phyloP scores from a whole-genome alignment of 108 stramenopile species.

The Pseudonitzschia multiseries region DNA sequence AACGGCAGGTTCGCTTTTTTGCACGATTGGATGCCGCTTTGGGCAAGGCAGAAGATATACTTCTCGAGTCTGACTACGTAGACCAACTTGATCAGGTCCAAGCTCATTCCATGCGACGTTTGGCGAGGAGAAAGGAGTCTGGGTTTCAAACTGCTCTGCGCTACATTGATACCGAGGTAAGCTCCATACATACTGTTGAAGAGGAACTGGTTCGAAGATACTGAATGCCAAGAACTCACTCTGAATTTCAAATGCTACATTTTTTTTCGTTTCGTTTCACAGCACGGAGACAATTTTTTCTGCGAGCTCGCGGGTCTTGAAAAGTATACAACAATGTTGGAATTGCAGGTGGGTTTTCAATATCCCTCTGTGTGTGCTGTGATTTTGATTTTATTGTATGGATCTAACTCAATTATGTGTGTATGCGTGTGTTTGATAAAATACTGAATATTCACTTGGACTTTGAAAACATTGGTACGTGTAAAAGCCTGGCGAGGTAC shows the following conservation, averaged over 20 bases:
- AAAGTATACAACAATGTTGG: slow-evolving; percentile 42
- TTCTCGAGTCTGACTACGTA: slow-evolving; percentile 44
- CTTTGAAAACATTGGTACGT: background rate
- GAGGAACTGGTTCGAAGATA: too few relatives aligned
- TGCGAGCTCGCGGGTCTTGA: slow-evolving; percentile 42
- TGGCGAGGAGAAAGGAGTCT: background rate
- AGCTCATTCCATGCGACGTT: background rate
- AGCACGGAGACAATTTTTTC: slow-evolving; percentile 43
- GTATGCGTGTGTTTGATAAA: background rate
- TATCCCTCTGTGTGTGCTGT: too few relatives aligned
- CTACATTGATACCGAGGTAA: slow-evolving; percentile 16
- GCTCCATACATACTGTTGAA: background rate
- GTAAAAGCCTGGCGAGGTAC: slow-evolving; percentile 33
- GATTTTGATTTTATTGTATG: too few relatives aligned
- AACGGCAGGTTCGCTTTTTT: slow-evolving; percentile 43
- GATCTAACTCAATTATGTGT: background rate
- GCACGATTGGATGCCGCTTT: slow-evolving; percentile 57
- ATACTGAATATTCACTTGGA: background rate
- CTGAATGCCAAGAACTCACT: slow-evolving; percentile 7
- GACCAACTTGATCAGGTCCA: slow-evolving; percentile 11
- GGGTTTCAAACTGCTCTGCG: slow-evolving; percentile 17
- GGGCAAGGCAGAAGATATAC: slow-evolving; percentile 76
- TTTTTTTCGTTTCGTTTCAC: background rate
- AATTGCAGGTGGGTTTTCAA: slow-evolving; percentile 25
- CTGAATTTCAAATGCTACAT: background rate